Evolutionary conservation across 495 filamentous ascomycete genomes (phyloP), one percentile per base, ranked within the genome.

Genomic region (Lophiotrema nucula): DNA sequence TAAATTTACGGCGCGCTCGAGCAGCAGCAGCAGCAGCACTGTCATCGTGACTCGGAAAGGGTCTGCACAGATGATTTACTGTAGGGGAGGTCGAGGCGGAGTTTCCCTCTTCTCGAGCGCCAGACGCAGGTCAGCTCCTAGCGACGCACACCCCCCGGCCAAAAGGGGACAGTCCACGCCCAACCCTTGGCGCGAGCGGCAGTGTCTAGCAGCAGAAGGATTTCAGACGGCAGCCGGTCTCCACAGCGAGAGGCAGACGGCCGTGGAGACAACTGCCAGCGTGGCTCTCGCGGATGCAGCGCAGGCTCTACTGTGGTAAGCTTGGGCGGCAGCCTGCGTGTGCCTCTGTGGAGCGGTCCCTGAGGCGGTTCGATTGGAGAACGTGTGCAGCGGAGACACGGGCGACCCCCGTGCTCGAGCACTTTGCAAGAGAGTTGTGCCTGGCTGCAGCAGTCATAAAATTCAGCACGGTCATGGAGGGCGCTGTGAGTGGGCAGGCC

Each of bases 111-210:
- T 19, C 3, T 22, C 25, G 21, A 50, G 6, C 25, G 4, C 44
- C 4, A 50, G 19, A 37, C 31, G 47, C 28, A 46, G 45, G 54
- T 58, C 56, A 59, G 56, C 56, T 45, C 23, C 56, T 52, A 52
- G 56, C 45, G 56, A 56, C 53, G 53, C 53, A 56, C 10, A 41
- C 53, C 28, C 43, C 46, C 8, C 10, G 43, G 44, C 53, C 25
- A n/a, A 46, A 55, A 55, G 42, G 52, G 52, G 49, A 53, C 43
- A 37, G 49, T 2, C 47, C 19, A 44, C 47, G 44, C 47, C 19
- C 19, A 33, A 51, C 58, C 38, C 58, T 55, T 50, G 58, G 44
- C 44, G n/a, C 31, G 19, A 24, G 44, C 58, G 51, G 58, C 58
- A 54, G 41, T 53, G 57, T 58, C 56, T 52, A n/a, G n/a, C n/a